Conservation (phyloP, 2,329 filamentous ascomycete species). For the Onygenales sp. region DNA sequence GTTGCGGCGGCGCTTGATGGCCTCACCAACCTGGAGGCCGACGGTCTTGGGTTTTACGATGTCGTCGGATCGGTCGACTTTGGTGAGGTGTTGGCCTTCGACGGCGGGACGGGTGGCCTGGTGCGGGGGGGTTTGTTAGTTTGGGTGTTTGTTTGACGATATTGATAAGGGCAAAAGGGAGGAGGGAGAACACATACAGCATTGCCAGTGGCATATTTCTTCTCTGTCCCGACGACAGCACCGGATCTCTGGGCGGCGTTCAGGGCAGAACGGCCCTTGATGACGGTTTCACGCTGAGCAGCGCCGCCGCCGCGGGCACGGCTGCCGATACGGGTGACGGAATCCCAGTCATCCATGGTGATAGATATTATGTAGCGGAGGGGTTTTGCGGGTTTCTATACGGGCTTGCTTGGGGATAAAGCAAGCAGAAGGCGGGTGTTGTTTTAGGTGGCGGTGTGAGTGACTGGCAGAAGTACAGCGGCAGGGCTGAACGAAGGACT, state of each 20-base stretch:
- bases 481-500: neutral
- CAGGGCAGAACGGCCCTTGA: slow-evolving; percentile 72
- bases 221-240: slow-evolving; percentile 71
- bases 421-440: neutral
- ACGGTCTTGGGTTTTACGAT: slow-evolving; percentile 96
- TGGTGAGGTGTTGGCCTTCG: slow-evolving; percentile 92
- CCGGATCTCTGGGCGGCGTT: slow-evolving; percentile 85
- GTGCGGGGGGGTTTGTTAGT: neutral
- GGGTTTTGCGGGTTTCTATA: neutral
- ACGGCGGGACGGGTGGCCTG: slow-evolving; percentile 40
- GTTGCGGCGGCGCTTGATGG: slow-evolving; percentile 70
- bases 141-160: neutral
- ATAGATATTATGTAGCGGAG: neutral
- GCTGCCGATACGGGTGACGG: slow-evolving; percentile 86
- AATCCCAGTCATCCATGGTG: slow-evolving; percentile 73
- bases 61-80: slow-evolving; percentile 94
- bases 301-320: slow-evolving; percentile 61
- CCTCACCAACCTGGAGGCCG: slow-evolving; percentile 68
- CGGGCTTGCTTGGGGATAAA: neutral
- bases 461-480: too few species aligned
- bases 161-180: neutral
- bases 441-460: too few species aligned
- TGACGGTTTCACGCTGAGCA: slow-evolving; percentile 67
- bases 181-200: slow-evolving; percentile 48
- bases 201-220: slow-evolving; percentile 78